phyloP scores from a whole-genome alignment of 2,329 filamentous ascomycete species.

The Aspergillus hiratsukae region DNA sequence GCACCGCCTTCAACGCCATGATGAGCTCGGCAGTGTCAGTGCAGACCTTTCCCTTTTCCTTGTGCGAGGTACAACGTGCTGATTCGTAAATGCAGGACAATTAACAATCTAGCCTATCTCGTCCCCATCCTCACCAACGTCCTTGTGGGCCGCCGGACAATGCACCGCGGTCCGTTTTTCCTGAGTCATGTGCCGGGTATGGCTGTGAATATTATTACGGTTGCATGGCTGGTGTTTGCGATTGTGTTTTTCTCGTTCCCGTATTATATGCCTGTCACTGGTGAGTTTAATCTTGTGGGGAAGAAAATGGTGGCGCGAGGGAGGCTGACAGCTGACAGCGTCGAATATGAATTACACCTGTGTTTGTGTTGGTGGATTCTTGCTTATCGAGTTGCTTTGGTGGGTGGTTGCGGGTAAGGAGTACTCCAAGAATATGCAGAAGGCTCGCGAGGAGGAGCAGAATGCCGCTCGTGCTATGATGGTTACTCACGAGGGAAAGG shows the following conservation, averaged over 20 bases:
- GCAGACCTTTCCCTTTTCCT: not conserved
- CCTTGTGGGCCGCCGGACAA: constrained; percentile 40
- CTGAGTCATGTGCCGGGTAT: constrained; percentile 39
- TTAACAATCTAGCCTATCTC: constrained; percentile 45
- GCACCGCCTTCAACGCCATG: constrained; percentile 61
- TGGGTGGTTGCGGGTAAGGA: constrained; percentile 41
- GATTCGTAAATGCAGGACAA: constrained; percentile 28
- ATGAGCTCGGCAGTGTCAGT: constrained; percentile 21
- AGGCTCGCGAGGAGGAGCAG: constrained; percentile 56
- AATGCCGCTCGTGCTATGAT: constrained; percentile 11
- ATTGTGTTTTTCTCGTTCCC: constrained; percentile 48
- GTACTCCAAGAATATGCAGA: constrained; percentile 38
- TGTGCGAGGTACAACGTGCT: not conserved
- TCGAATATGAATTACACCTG: constrained; percentile 50
- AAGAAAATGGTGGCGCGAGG: not conserved
- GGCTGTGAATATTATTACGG: constrained; percentile 42
- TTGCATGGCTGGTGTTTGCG: constrained; percentile 48
- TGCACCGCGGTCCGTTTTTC: constrained; percentile 44
- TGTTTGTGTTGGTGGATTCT: constrained; percentile 41
- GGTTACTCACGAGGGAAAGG: constrained; percentile 8
- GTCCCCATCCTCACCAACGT: constrained; percentile 47
- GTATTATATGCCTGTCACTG: constrained; percentile 33
- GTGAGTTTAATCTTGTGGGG: constrained; percentile 6
- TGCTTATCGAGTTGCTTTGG: constrained; percentile 38
- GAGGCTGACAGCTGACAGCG: constrained; percentile 5